Conservation (phyloP, 306 rosid genomes). For the Quercus parvula region DNA sequence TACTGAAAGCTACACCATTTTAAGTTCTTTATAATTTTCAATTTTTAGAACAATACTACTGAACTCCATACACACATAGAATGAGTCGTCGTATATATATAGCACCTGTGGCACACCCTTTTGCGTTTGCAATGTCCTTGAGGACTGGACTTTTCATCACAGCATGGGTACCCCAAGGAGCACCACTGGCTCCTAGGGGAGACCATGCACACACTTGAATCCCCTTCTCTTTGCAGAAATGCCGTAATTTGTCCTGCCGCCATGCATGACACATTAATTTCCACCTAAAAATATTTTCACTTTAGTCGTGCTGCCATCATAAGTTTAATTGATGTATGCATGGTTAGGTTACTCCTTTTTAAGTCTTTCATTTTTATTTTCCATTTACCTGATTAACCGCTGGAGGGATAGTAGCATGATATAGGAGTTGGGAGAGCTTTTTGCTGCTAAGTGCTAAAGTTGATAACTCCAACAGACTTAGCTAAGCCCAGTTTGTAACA, state of each 20-base stretch:
- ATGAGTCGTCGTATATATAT: too few relatives aligned
- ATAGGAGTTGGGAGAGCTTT: conserved; percentile 31
- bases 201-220: conserved; percentile 59
- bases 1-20: too few relatives aligned
- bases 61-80: too few relatives aligned
- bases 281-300: conserved; percentile 26
- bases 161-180: conserved; percentile 47
- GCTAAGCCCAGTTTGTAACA: conserved; percentile 30
- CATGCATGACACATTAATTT: conserved; percentile 51
- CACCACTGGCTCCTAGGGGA: conserved; percentile 38
- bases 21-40: too few relatives aligned
- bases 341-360: background rate
- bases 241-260: conserved; percentile 41
- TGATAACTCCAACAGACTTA: conserved; percentile 43
- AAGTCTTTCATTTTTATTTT: conserved; percentile 10
- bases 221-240: conserved; percentile 38
- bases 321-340: too few relatives aligned
- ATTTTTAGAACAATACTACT: too few relatives aligned
- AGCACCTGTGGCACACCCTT: background rate
- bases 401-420: conserved; percentile 29
- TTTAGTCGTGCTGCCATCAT: background rate
- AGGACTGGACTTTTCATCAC: conserved; percentile 47
- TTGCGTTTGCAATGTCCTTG: conserved; percentile 37
- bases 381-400: conserved; percentile 39
- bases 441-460: conserved; percentile 34